These are phyloP conservation scores for Sindora glabra DNA, from an alignment of 306 rosid species.

Conservation along the genomic window DNA sequence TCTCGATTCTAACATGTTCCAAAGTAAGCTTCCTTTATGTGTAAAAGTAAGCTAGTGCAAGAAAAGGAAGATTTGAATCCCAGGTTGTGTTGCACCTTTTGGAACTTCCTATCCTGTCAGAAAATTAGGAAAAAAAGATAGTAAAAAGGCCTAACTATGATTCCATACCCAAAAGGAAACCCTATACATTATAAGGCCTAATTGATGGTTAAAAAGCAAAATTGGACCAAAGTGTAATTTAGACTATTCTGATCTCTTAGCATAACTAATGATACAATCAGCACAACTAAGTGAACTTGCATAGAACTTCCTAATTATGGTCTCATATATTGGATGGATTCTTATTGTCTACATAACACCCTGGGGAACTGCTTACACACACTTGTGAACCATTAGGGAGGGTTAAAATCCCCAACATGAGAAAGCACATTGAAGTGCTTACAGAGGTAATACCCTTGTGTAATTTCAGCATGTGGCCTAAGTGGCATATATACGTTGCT, in stretches of 20 bases:
- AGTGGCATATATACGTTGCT: no score
- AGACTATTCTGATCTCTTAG: neutral
- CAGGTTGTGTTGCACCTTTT: neutral
- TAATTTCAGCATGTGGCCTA: no score
- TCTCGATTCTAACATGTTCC: neutral
- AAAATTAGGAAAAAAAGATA: neutral
- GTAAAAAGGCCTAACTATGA: neutral
- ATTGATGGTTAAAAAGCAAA: neutral
- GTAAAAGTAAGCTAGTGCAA: slow-evolving; percentile 1
- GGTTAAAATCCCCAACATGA: no score
- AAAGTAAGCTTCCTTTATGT: neutral
- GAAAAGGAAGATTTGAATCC: neutral
- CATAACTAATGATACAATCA: neutral
- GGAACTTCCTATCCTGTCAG: no score
- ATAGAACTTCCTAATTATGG: no score
- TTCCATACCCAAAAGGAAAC: neutral
- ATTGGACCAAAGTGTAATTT: neutral
- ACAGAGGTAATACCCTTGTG: no score
- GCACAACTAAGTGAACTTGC: neutral
- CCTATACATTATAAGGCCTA: neutral
- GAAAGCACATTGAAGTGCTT: no score
- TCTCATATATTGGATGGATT: no score
- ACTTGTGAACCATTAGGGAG: no score
- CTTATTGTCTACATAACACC: no score
- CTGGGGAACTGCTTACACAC: no score